Percentiles rank a stretch among this genome's conserved stretches.
Evolutionary conservation across 129 eudicot species (phyloP).

Genomic region (Kitagawia praeruptora): DNA sequence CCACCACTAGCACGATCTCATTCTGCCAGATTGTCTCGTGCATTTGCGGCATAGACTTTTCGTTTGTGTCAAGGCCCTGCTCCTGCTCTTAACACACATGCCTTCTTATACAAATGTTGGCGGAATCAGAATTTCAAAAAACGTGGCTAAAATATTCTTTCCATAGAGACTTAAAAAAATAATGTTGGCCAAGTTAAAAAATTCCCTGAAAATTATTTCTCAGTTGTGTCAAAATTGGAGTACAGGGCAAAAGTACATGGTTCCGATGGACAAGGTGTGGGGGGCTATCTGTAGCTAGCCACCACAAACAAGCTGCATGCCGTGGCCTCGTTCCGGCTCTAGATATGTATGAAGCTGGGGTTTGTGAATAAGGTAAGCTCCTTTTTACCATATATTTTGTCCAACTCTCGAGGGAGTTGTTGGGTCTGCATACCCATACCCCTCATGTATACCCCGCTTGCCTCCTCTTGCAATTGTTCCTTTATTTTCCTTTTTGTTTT

Average conservation of each 20-base stretch:
- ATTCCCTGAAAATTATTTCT: too few species aligned
- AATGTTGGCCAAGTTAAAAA: too few species aligned
- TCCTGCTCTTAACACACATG: too few species aligned
- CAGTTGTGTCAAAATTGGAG: too few species aligned
- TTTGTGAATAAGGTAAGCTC: neutral
- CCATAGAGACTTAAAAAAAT: neutral
- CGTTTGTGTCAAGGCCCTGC: neutral
- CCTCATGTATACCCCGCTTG: neutral
- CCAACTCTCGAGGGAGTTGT: neutral
- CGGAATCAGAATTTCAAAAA: neutral
- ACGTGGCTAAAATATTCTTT: neutral
- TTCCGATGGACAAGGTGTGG: neutral
- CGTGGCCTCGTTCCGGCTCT: neutral
- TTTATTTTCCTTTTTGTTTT: neutral
- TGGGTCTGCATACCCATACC: neutral
- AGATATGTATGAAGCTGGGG: neutral
- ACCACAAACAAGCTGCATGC: neutral
- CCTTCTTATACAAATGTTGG: too few species aligned
- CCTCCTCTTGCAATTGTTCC: neutral
- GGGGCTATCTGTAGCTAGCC: neutral
- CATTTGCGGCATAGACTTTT: conserved; percentile 30
- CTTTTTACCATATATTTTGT: neutral
- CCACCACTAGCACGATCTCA: conserved; percentile 20
- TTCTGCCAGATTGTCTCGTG: conserved; percentile 34
- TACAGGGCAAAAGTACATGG: too few species aligned